Evolutionary conservation across 495 filamentous ascomycete species (phyloP).

Genomic region (Sporormia fimetaria): DNA sequence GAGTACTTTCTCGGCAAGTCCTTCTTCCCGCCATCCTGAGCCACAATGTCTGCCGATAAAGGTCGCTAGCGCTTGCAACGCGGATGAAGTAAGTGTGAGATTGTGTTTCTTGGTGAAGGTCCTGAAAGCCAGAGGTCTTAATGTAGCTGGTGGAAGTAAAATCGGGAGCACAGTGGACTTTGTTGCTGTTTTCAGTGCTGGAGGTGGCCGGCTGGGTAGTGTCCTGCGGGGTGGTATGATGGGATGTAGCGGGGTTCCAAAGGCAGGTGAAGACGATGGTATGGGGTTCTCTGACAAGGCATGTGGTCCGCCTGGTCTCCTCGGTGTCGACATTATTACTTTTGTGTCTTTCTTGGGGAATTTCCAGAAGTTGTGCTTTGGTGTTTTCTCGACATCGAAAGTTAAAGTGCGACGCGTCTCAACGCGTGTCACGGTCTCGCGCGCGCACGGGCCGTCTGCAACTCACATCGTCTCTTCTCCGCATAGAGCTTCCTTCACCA

Average conservation of each 20-base stretch:
- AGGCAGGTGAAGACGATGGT: constrained; percentile 80
- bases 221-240: constrained; percentile 44
- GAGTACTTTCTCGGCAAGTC: constrained; percentile 78
- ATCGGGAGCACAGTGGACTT: constrained; percentile 79
- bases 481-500: not conserved
- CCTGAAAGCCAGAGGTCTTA: constrained; percentile 86
- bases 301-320: constrained; percentile 19
- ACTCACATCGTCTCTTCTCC: not conserved
- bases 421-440: constrained; percentile 9
- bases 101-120: constrained; percentile 97
- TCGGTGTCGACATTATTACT: constrained; percentile 13
- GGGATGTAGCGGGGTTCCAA: constrained; percentile 70
- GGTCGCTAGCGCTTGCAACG: constrained; percentile 67
- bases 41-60: constrained; percentile 92
- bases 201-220: constrained; percentile 38
- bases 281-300: constrained; percentile 41
- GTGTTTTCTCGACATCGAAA: not conserved
- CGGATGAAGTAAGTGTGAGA: constrained; percentile 79
- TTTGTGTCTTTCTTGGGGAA: too few relatives aligned
- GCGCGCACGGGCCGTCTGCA: constrained; percentile 3
- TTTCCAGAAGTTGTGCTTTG: not conserved
- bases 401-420: constrained; percentile 2
- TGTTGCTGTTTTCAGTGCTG: constrained; percentile 37
- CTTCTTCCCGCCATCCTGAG: constrained; percentile 91
- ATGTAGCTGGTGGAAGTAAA: constrained; percentile 69